Base-by-base conservation (phyloP, 495 filamentous ascomycete genomes). In the Xylaria cubensis region DNA sequence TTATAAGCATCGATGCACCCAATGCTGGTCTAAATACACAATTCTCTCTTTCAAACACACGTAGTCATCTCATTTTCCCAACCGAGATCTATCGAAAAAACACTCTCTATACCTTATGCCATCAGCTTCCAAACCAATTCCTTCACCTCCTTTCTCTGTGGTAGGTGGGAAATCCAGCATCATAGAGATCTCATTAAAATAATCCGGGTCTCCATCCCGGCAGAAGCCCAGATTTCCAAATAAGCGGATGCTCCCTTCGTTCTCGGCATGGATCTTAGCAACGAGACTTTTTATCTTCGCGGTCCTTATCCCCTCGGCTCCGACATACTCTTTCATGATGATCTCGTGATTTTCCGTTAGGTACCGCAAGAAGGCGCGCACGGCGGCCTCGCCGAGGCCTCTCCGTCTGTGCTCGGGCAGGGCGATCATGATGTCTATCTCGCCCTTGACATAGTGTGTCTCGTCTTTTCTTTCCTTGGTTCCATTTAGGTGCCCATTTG, bases 371-470 rank as follows among this genome's bases (percentile, higher is more conserved):
- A 97, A 94, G 1, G 88, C 78, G 24, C 88, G 69, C n/a, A 96
- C 82, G 4, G 90, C 86, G 0, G 88, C 89, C 53, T 87, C 80
- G 0, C 94, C 94, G 24, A 89, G 84, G 0, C 94, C 94, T 13
- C 80, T 81, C 0, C 92, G 81, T 64, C 91, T 91, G 21, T 88
- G 82, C 1, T 73, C 61, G 24, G 84, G 82, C 15, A 82, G 79
- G 2, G 94, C 94, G 67, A 97, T 92, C 94, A 97, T 97, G 70
- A 97, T 87, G 82, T 97, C 94, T 53, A 97, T 78, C 72, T 97
- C 94, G 24, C 92, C 94, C 26, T 91, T 78, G 48, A 90, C 78
- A 17, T 80, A 72, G 59, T 39, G 59, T 24, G 59, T 15, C 29
- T 46, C 44, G 21, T 39, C 41, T 12, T 21, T 50, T 15, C 17